Evolutionary conservation across 345 rosid genomes (phyloP), one percentile per base, ranked within the genome.

Genomic region (Populus euphratica): DNA sequence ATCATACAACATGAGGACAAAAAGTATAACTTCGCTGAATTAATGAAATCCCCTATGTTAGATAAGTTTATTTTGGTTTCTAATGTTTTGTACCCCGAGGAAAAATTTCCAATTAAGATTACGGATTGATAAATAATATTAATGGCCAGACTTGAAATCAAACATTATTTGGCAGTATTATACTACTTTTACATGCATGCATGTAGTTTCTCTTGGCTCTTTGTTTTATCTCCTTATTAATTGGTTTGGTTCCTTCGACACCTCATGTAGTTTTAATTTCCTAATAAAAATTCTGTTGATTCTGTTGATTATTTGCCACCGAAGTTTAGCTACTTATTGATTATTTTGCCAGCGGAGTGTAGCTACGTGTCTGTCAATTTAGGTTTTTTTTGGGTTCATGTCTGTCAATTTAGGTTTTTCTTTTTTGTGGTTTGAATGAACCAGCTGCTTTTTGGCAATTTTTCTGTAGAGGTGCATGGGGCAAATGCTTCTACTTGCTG

Each of bases 401-500:
- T 25, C 62, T 36, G 47, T 44, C n/a, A 47, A 21, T 39, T 73
- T 65, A 59, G 52, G 9, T 36, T 74, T 41, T 20, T 27, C n/a
- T n/a, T n/a, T n/a, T 69, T 31, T 27, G 67, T n/a, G 29, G 36
- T 74, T 29, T 18, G 12, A 59, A 54, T 27, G 10, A 61, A 68
- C 17, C 36, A 25, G 21, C 16, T 41, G 16, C 52, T 70, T 76
- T 65, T 54, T 11, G 14, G 2, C 18, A 36, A 67, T 43, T 33
- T 21, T 56, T 81, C 31, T 31, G n/a, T 88, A 95, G 99, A 90
- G 96, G 71, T 95, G 98, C 76, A 69, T 93, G 74, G 87, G 82
- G 73, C 99, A 95, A 85, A 95, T 95, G 98, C 80, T 91, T 86
- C 75, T 93, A 74, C 98, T 95, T 83, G 99, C 99, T 76, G 98